Evolutionary conservation across 139 green algal species (phyloP).

Genomic region (Chlamydomonas urium): DNA sequence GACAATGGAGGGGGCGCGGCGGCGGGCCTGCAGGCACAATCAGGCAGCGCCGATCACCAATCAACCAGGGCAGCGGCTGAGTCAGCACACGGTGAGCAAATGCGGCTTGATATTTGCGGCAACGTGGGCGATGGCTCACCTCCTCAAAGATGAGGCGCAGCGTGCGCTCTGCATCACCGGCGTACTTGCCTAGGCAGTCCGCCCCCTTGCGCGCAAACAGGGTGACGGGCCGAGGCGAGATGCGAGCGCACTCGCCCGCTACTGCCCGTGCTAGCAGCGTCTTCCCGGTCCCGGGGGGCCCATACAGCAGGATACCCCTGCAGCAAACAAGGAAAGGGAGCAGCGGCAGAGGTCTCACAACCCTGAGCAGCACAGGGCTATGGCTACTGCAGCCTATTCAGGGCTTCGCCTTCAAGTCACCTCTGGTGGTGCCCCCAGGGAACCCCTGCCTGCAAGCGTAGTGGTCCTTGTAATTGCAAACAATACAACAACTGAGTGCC

Average conservation of each 20-base stretch:
- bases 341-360: not conserved
- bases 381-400: no score
- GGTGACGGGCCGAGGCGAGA: constrained; percentile 50
- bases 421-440: not conserved
- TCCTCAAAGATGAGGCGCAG: constrained; percentile 82
- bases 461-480: no score
- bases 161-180: constrained; percentile 80
- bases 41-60: no score
- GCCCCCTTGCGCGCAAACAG: constrained; percentile 81
- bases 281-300: constrained; percentile 67
- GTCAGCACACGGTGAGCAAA: no score
- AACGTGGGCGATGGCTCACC: no score
- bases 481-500: no score
- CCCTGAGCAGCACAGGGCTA: not conserved
- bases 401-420: no score
- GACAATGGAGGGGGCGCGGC: constrained; percentile 69
- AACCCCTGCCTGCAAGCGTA: no score
- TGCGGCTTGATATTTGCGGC: no score
- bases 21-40: constrained; percentile 50
- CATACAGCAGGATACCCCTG: constrained; percentile 71
- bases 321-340: not conserved
- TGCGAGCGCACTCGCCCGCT: constrained; percentile 50
- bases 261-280: constrained; percentile 62
- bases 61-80: no score
- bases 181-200: constrained; percentile 89